Evolutionary conservation across 305 asterid species (phyloP).

Genomic region (Lippia alba): DNA sequence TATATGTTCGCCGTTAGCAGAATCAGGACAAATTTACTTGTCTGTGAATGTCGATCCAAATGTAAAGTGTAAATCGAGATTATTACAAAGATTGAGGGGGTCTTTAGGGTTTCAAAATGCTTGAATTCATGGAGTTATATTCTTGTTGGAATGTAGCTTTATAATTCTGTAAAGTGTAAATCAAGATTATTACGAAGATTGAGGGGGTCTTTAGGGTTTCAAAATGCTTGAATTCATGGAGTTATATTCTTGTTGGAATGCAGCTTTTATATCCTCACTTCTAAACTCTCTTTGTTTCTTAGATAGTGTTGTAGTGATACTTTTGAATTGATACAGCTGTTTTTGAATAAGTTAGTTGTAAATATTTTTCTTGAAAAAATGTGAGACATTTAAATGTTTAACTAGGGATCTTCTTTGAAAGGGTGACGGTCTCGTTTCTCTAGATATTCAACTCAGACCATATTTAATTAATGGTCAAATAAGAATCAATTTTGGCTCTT

Average conservation of each 20-base stretch:
- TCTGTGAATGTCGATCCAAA: not conserved
- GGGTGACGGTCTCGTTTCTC: not conserved
- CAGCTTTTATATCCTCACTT: not conserved
- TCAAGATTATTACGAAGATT: not conserved
- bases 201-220: not conserved
- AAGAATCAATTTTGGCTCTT: not conserved
- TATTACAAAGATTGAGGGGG: not conserved
- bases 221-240: not conserved
- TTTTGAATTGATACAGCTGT: not conserved
- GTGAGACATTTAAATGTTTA: not conserved
- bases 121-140: not conserved
- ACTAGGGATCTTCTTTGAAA: not conserved
- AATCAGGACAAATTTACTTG: not conserved
- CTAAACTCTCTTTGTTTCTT: not conserved
- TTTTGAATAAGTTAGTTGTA: not conserved
- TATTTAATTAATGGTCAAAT: not conserved
- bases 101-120: not conserved
- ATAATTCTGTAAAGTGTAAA: not conserved
- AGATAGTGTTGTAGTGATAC: not conserved
- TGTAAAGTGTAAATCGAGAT: not conserved
- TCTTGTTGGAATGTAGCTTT: not conserved
- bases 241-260: not conserved
- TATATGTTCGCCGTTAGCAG: not conserved
- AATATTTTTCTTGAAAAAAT: no score
- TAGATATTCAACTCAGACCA: not conserved